Conservation (phyloP, 371 early-diverging fungal genomes). For the Homolaphlyctis polyrhiza region DNA sequence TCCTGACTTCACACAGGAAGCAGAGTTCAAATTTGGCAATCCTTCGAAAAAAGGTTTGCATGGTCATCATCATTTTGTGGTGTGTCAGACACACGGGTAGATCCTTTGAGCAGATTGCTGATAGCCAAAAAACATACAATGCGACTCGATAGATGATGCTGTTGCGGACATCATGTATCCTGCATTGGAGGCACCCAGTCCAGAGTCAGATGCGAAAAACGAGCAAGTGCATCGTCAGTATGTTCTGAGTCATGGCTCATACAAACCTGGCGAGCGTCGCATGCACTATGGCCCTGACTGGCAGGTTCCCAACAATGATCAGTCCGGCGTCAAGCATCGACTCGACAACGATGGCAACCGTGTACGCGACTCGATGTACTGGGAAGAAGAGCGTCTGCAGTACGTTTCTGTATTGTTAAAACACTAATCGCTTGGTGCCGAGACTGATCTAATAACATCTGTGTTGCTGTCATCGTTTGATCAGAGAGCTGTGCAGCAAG, state of each 20-base stretch:
- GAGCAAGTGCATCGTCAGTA: conserved; percentile 19
- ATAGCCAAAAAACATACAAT: too few relatives aligned
- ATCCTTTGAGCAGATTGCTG: too few relatives aligned
- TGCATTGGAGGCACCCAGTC: neutral
- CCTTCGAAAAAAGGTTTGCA: conserved; percentile 12
- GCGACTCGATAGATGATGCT: conserved; percentile 13
- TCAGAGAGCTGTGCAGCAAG: conserved; percentile 17
- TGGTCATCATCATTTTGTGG: too few relatives aligned
- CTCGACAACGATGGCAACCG: conserved; percentile 25
- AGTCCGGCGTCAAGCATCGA: conserved; percentile 10
- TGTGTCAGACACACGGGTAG: too few relatives aligned
- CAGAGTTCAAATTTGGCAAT: conserved; percentile 25
- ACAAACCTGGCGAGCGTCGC: conserved; percentile 23
- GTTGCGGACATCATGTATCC: conserved; percentile 32
- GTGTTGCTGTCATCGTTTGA: too few relatives aligned
- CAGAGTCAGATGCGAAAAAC: conserved; percentile 6
- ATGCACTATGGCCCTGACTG: conserved; percentile 20
- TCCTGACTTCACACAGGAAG: conserved; percentile 20
- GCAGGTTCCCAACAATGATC: conserved; percentile 14
- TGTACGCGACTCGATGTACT: conserved; percentile 22
- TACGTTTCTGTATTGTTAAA: neutral
- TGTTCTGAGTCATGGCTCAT: conserved; percentile 29
- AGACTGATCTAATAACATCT: too few relatives aligned
- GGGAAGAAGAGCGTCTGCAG: conserved; percentile 21
- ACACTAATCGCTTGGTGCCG: too few relatives aligned